Evolutionary conservation across 305 asterid genomes (phyloP).

Genomic region (Galium porrigens): DNA sequence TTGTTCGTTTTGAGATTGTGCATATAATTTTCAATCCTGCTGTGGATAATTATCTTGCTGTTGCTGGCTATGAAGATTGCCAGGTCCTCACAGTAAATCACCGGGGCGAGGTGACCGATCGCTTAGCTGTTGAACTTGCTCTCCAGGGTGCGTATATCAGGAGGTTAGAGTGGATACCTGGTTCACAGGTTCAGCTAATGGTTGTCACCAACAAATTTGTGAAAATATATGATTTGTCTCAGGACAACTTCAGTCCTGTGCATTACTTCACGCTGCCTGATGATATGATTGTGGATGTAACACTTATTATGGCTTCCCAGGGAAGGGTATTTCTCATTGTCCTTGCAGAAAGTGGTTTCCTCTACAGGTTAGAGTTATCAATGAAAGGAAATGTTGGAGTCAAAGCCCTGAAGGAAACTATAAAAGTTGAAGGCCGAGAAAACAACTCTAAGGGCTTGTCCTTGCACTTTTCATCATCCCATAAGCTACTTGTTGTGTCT

Average conservation of each 20-base stretch:
- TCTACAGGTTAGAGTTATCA: conserved; percentile 85
- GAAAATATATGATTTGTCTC: conserved; percentile 86
- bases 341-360: conserved; percentile 65
- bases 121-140: conserved; percentile 91
- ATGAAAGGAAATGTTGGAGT: conserved; percentile 70
- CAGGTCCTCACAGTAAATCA: conserved; percentile 89
- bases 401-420: conserved; percentile 61
- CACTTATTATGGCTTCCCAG: conserved; percentile 65
- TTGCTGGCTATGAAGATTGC: conserved; percentile 98
- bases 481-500: conserved; percentile 71
- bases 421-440: conserved; percentile 57
- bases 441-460: conserved; percentile 60
- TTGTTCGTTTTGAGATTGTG: conserved; percentile 91
- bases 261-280: conserved; percentile 78
- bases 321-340: conserved; percentile 65
- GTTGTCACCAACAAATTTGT: conserved; percentile 86
- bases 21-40: conserved; percentile 74
- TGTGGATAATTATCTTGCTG: conserved; percentile 83
- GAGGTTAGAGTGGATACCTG: conserved; percentile 89
- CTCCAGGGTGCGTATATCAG: conserved; percentile 95
- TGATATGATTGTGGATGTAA: conserved; percentile 70
- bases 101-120: conserved; percentile 96
- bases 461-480: conserved; percentile 58
- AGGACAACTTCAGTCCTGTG: conserved; percentile 87
- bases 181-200: conserved; percentile 97